Percentiles rank a stretch among this genome's conserved stretches.
phyloP scores from a whole-genome alignment of 257 asterid species.

The Przewalskia tangutica region DNA sequence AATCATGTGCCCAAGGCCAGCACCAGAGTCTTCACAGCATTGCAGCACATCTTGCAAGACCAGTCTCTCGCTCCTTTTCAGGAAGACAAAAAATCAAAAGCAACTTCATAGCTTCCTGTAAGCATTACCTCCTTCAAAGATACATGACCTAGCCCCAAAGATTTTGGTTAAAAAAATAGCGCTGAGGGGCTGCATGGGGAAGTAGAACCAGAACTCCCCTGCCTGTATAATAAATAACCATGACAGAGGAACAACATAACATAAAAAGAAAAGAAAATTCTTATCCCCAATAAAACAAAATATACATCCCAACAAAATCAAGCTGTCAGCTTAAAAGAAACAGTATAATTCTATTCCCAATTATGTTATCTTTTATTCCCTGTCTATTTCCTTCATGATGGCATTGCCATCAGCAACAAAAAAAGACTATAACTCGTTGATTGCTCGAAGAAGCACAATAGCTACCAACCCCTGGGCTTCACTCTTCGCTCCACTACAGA shows the following conservation, averaged over 20 bases:
- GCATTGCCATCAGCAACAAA: neutral
- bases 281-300: conserved; percentile 15
- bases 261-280: neutral
- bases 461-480: neutral
- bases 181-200: conserved; percentile 1
- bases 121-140: neutral
- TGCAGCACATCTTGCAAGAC: neutral
- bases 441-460: conserved; percentile 1
- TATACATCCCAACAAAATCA: conserved; percentile 14
- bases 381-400: conserved; percentile 7
- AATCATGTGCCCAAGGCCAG: neutral
- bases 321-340: conserved; percentile 10
- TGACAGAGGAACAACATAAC: neutral
- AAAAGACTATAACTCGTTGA: conserved; percentile 18
- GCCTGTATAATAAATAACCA: neutral
- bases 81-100: neutral
- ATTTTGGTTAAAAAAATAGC: neutral
- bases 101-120: neutral
- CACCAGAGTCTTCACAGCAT: neutral
- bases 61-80: neutral
- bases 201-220: conserved; percentile 17
- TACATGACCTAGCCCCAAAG: neutral
- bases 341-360: neutral
- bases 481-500: neutral
- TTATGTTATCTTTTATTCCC: conserved; percentile 11